phyloP scores from a whole-genome alignment of 73 alveolate genomes.

The Tetrahymena elliotti region DNA sequence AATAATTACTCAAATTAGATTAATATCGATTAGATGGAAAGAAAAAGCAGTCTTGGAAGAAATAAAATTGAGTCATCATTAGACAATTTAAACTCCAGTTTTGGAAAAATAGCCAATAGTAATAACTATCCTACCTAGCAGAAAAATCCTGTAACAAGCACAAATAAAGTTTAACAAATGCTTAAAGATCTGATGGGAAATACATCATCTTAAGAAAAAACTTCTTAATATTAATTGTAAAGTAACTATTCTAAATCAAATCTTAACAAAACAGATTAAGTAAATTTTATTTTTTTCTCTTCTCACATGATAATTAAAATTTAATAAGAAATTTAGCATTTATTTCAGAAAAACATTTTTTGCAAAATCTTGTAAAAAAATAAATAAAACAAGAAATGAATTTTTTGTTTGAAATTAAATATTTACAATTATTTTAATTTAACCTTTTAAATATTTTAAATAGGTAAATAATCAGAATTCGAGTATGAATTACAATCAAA shows the following conservation, averaged over 20 bases:
- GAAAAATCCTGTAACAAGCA: neutral
- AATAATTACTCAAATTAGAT: neutral
- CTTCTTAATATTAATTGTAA: neutral
- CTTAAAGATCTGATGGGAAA: neutral
- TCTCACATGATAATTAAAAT: neutral
- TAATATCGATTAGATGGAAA: neutral
- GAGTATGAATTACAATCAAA: neutral
- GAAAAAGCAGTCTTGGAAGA: neutral
- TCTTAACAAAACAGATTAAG: neutral
- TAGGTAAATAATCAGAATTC: neutral
- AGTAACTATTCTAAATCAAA: neutral
- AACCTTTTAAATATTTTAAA: too few species aligned
- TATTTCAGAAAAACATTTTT: too few species aligned
- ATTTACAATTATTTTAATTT: too few species aligned
- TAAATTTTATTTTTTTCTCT: neutral
- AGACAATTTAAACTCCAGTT: neutral
- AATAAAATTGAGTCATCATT: neutral
- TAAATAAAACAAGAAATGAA: neutral
- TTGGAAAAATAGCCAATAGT: neutral
- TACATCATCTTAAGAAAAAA: neutral
- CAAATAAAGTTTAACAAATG: neutral
- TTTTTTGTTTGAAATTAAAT: too few species aligned
- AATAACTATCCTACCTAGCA: neutral
- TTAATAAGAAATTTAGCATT: neutral
- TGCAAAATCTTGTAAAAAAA: too few species aligned